Percentiles rank a stretch among this genome's conserved stretches.
Evolutionary conservation across 2,329 filamentous ascomycete species (phyloP).

Genomic region (Catunica adiposa): DNA sequence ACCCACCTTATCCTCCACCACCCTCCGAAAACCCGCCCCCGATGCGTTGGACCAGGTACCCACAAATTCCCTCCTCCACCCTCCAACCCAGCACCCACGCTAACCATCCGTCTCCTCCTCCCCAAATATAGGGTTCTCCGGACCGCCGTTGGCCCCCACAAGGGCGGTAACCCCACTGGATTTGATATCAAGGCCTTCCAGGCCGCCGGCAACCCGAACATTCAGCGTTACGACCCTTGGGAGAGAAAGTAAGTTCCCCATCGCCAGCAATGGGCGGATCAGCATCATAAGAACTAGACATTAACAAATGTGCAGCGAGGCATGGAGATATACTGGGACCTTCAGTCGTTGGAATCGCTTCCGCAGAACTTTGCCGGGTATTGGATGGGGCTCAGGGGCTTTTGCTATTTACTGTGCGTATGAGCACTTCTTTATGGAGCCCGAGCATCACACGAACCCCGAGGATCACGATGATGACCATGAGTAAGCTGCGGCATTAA

Average conservation of each 20-base stretch:
- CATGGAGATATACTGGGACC: slow-evolving; percentile 81
- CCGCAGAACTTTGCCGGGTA: slow-evolving; percentile 68
- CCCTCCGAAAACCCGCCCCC: background rate
- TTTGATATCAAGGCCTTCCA: slow-evolving; percentile 76
- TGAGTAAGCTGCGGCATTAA: slow-evolving; percentile 29
- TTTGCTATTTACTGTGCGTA: slow-evolving; percentile 81
- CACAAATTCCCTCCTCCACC: background rate
- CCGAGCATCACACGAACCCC: slow-evolving; percentile 44
- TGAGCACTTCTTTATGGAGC: slow-evolving; percentile 72
- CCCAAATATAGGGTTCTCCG: slow-evolving; percentile 36
- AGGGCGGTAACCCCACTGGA: slow-evolving; percentile 59
- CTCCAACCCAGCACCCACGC: background rate
- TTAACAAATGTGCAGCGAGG: slow-evolving; percentile 46
- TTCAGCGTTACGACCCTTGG: slow-evolving; percentile 45
- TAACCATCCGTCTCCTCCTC: slow-evolving; percentile 10
- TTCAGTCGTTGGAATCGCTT: slow-evolving; percentile 86
- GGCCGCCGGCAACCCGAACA: slow-evolving; percentile 44
- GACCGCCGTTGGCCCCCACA: slow-evolving; percentile 36
- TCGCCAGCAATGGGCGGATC: background rate
- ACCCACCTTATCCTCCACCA: background rate
- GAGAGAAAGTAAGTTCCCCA: slow-evolving; percentile 38
- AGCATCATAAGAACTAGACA: background rate
- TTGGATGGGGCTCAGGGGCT: slow-evolving; percentile 82
- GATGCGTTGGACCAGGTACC: background rate
- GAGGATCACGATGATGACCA: slow-evolving; percentile 37